phyloP scores from a whole-genome alignment of 495 filamentous ascomycete genomes.

The Pyrenula aspistea region DNA sequence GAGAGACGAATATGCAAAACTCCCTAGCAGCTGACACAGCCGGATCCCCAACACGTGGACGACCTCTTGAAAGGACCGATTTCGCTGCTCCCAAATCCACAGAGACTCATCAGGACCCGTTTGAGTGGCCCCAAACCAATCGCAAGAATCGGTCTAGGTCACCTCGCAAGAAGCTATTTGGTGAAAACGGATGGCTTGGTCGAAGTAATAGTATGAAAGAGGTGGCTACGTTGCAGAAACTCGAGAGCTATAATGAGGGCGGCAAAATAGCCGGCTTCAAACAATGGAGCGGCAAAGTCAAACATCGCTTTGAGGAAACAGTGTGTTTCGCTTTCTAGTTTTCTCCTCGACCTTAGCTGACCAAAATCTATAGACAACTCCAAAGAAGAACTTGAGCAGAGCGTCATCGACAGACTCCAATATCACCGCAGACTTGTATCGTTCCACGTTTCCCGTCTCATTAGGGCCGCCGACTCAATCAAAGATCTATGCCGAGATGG shows the following conservation, averaged over 20 bases:
- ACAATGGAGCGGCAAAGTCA: constrained; percentile 29
- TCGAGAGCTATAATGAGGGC: neutral
- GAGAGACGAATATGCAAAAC: neutral
- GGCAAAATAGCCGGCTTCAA: constrained; percentile 24
- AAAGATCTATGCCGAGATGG: constrained; percentile 40
- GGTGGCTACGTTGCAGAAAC: constrained; percentile 10
- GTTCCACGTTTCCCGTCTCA: constrained; percentile 26
- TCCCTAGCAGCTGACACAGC: neutral
- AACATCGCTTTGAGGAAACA: constrained; percentile 30
- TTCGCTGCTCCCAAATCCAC: neutral
- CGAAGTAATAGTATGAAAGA: constrained; percentile 19
- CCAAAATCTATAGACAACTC: constrained; percentile 8
- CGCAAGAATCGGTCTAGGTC: constrained; percentile 20
- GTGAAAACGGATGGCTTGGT: constrained; percentile 38
- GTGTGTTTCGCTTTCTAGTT: constrained; percentile 24
- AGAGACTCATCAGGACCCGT: neutral
- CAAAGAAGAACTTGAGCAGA: constrained; percentile 7
- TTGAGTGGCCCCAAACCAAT: constrained; percentile 7
- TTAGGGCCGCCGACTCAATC: constrained; percentile 31
- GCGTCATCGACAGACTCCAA: neutral
- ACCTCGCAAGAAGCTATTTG: constrained; percentile 40
- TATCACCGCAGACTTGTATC: constrained; percentile 6
- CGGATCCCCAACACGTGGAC: neutral
- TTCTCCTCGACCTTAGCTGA: constrained; percentile 1
- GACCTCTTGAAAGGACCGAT: neutral